Evolutionary conservation across 805 yeast genomes (phyloP).

Genomic region (Monosporozyma solicola): DNA sequence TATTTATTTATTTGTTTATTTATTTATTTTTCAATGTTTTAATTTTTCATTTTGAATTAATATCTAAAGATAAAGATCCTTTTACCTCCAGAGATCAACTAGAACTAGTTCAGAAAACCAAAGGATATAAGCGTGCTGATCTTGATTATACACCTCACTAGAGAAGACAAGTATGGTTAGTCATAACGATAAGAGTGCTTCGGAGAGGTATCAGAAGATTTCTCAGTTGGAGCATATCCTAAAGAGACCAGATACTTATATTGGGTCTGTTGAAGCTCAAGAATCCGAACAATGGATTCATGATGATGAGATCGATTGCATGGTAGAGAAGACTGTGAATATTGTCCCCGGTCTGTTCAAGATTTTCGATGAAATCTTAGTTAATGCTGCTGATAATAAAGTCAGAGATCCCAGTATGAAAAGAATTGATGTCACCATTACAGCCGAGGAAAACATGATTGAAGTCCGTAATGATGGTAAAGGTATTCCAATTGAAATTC

Average conservation of each 20-base stretch:
- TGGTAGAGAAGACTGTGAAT: conserved; percentile 53
- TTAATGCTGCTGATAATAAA: conserved; percentile 97
- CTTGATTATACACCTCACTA: neutral
- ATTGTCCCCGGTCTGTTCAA: conserved; percentile 95
- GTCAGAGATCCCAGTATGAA: conserved; percentile 90
- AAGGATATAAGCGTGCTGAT: neutral
- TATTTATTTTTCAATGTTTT: neutral
- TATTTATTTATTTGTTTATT: neutral
- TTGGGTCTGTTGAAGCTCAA: conserved; percentile 85
- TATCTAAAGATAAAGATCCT: neutral
- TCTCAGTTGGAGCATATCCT: conserved; percentile 93
- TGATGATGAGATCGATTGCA: conserved; percentile 52
- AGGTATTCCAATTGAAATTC: conserved; percentile 93
- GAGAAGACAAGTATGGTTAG: conserved; percentile 4
- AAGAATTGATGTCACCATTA: conserved; percentile 71
- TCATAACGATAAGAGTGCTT: conserved; percentile 33
- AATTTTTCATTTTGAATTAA: neutral
- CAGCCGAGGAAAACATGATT: conserved; percentile 63
- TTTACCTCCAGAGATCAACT: neutral
- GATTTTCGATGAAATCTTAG: conserved; percentile 93
- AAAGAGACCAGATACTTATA: conserved; percentile 95
- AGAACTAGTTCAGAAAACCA: neutral
- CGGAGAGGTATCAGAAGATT: conserved; percentile 83
- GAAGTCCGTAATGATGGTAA: conserved; percentile 86
- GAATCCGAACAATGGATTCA: conserved; percentile 79